Conservation (phyloP, 495 filamentous ascomycete genomes). For the Penicillium angulare region DNA sequence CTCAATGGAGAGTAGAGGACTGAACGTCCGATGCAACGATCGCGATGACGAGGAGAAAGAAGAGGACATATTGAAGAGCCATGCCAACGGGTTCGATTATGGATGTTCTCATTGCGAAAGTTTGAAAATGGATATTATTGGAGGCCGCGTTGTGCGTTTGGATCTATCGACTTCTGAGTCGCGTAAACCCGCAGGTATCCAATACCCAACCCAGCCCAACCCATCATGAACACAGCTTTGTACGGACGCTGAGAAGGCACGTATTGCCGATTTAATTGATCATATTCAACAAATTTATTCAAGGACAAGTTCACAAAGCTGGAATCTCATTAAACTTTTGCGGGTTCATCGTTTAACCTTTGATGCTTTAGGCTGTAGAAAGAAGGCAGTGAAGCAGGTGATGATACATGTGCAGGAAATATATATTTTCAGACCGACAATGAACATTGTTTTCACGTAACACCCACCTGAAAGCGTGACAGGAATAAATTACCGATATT, state of each 20-base stretch:
- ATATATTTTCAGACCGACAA: background rate
- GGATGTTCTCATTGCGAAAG: background rate
- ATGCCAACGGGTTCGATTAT: background rate
- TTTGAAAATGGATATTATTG: background rate
- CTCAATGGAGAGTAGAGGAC: conserved; percentile 2
- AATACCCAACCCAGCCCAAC: conserved; percentile 3
- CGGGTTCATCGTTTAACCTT: too few species aligned
- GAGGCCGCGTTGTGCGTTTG: background rate
- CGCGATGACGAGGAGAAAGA: background rate
- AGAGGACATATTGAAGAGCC: background rate
- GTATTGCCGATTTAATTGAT: too few species aligned
- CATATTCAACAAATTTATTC: too few species aligned
- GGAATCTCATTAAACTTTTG: too few species aligned
- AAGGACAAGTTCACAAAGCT: too few species aligned
- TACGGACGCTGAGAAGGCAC: too few species aligned
- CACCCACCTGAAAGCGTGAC: background rate
- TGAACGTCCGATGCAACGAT: background rate
- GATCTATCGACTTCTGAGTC: conserved; percentile 1
- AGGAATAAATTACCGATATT: conserved; percentile 2
- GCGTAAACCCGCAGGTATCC: conserved; percentile 1
- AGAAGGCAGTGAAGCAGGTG: too few species aligned
- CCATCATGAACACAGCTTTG: too few species aligned
- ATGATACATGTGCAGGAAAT: background rate
- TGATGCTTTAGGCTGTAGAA: too few species aligned
- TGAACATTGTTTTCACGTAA: background rate